Evolutionary conservation across 139 green algal genomes (phyloP), one percentile per base, ranked within the genome.

Genomic region (Volvox africanus): DNA sequence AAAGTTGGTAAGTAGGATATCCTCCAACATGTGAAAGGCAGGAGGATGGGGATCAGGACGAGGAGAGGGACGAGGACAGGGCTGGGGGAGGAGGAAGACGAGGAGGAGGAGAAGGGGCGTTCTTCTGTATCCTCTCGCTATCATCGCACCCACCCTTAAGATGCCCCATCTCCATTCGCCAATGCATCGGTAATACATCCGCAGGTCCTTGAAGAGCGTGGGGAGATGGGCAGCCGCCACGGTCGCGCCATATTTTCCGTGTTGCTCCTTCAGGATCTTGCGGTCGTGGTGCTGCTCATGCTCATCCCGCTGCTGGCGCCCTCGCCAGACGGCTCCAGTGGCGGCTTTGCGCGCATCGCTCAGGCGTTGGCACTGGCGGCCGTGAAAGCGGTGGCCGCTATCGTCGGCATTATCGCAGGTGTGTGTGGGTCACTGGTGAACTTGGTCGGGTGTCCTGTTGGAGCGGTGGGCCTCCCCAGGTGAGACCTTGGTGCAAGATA

Each of bases 261-360:
- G 73, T 97, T 99, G 77, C 95, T 99, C 71, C 95, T 99, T 26
- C 97, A 99, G 95, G 98, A 99, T 91, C 93, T 99, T 50, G 98
- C 98, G 19, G 98, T 99, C n/a, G 98, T 99, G 78, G 97, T 99
- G 86, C 95, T 99, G 91, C 97, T 99, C 75, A 99, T 99, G 97
- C 95, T 99, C 83, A 99, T 99, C 79, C 98, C 98, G 21, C 95
- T 99, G 89, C 94, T 99, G 82, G 98, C 98, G 13, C 98, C 97
- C 80, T 91, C 92, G 33, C 94, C 83, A 80, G 95, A 87, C 76
- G 85, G 79, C 26, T 75, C 79, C 83, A 93, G 88, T 17, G 94
- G 90, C 13, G 97, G 96, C 86, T 88, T 98, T 17, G 79, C 89
- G 55, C 94, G 93, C 30, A 99, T 99, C 67, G 94, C 95, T 0